These are phyloP conservation scores for Cryptosporidium tyzzeri DNA, from an alignment of 169 alveolate species.

Conservation along the genomic window DNA sequence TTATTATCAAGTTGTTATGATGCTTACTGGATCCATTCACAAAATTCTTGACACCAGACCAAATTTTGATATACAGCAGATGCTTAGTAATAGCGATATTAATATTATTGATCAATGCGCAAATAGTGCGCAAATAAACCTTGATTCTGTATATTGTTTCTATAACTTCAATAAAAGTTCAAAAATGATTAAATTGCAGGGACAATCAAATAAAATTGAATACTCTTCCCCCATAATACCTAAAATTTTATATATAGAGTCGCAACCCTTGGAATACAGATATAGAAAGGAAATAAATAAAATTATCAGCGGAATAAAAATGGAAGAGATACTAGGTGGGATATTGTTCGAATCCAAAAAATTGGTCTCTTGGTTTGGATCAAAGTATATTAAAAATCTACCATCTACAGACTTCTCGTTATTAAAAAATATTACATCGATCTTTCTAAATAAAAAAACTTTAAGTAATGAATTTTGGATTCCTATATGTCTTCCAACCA, in stretches of 20 bases:
- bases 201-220: neutral
- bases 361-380: conserved; percentile 67
- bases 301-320: conserved; percentile 12
- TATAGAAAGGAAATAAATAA: conserved; percentile 32
- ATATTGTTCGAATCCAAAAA: conserved; percentile 37
- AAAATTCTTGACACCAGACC: conserved; percentile 66
- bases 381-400: conserved; percentile 44
- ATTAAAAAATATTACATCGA: conserved; percentile 27
- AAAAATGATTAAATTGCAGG: neutral
- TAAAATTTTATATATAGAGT: conserved; percentile 18
- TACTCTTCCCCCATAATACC: conserved; percentile 9
- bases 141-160: conserved; percentile 46
- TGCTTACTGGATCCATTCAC: conserved; percentile 69
- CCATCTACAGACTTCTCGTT: conserved; percentile 64
- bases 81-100: conserved; percentile 48
- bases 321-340: conserved; percentile 43
- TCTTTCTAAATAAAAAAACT: conserved; percentile 7
- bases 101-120: conserved; percentile 37
- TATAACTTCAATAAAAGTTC: conserved; percentile 3
- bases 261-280: conserved; percentile 25
- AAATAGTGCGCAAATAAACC: conserved; percentile 35
- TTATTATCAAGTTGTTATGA: conserved; percentile 49
- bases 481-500: conserved; percentile 65
- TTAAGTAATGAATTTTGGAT: conserved; percentile 53
- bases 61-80: conserved; percentile 54